Percentiles rank a stretch among this genome's conserved stretches.
Conservation (phyloP, 1,284 basidiomycete genomes). For the Rhodofomes roseus region DNA sequence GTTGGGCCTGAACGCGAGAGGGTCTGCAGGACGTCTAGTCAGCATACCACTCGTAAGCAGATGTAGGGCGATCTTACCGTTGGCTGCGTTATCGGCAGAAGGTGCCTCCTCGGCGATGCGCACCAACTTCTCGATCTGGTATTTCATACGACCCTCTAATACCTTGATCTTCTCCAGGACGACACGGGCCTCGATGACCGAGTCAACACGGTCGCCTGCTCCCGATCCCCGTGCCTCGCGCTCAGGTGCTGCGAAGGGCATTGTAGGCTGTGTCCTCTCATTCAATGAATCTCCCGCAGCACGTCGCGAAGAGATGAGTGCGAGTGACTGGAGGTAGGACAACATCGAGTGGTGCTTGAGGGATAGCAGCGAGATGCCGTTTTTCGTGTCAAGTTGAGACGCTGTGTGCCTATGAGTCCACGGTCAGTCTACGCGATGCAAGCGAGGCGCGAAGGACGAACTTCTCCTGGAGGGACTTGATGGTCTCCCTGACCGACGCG, state of each 20-base stretch:
- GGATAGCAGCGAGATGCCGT: slow-evolving; percentile 89
- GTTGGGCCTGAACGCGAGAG: slow-evolving; percentile 89
- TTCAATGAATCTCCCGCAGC: slow-evolving; percentile 59
- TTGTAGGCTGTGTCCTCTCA: slow-evolving; percentile 43
- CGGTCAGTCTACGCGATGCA: neutral
- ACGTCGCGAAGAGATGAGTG: slow-evolving; percentile 71
- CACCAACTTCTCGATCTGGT: slow-evolving; percentile 94
- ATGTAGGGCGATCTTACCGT: slow-evolving; percentile 47
- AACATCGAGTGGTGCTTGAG: slow-evolving; percentile 86
- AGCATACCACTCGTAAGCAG: neutral
- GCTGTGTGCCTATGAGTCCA: slow-evolving; percentile 27
- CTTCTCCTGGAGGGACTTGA: slow-evolving; percentile 54
- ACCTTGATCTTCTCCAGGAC: slow-evolving; percentile 78
- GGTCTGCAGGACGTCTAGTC: slow-evolving; percentile 52
- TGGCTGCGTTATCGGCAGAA: slow-evolving; percentile 49
- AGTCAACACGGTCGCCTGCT: slow-evolving; percentile 67
- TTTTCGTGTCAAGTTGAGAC: slow-evolving; percentile 57
- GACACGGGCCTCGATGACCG: slow-evolving; percentile 69
- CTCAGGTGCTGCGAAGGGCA: slow-evolving; percentile 51
- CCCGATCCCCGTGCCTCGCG: slow-evolving; percentile 51
- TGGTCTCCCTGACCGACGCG: slow-evolving; percentile 51
- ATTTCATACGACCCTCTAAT: slow-evolving; percentile 85
- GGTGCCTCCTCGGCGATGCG: slow-evolving; percentile 62
- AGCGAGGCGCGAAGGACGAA: slow-evolving; percentile 26
- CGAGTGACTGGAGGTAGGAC: slow-evolving; percentile 85